Base-by-base conservation (phyloP, 2,329 filamentous ascomycete genomes). In the Aureobasidium lini region DNA sequence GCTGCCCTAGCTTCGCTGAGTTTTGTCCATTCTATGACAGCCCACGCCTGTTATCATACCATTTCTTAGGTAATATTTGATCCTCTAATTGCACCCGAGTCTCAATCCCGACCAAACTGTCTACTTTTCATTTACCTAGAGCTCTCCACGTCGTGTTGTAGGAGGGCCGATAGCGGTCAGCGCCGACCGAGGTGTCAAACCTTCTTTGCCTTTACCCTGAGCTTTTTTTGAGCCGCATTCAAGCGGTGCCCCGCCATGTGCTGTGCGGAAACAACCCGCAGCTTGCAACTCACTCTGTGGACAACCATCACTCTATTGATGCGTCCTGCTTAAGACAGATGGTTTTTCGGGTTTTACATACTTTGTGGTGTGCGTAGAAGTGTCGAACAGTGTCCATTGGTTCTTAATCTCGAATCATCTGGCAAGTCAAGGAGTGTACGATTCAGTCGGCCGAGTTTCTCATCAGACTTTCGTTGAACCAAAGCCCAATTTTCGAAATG, bases 11-110 rank as follows among this genome's bases (percentile, higher is more conserved):
- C 53, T 44, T 32, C 15, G 39, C 50, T 54, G 53, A 16, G 13
- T 46, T 46, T 47, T 57, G 53, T 57, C 42, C 53, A 57, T 57
- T 57, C 23, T 57, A 57, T 57, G 53, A 57, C 53, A 57, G 16
- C 13, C 32, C 16, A 42, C 18, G 40, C 48, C 36, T 42, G 53
- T 46, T 44, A 57, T 57, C 53, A 46, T 37, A 37, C 40, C 53
- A 37, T 6, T 7, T 37, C 15, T 44, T 57, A 57, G 40, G 40
- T 57, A 57, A 57, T 39, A 10, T 28, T 10, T 1, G 48, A 7
- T 10, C 36, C 15, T 28, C 36, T 40, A 52, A 31, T 40, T 52
- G 48, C 36, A 18, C 23, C 7, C 9, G 18, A 28, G 6, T 40
- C 36, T 10, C 15, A 29, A 52, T 52, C 13, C 23, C 23, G 34